Base-by-base conservation (phyloP, 2,329 filamentous ascomycete species). In the Verticillium dahliae region DNA sequence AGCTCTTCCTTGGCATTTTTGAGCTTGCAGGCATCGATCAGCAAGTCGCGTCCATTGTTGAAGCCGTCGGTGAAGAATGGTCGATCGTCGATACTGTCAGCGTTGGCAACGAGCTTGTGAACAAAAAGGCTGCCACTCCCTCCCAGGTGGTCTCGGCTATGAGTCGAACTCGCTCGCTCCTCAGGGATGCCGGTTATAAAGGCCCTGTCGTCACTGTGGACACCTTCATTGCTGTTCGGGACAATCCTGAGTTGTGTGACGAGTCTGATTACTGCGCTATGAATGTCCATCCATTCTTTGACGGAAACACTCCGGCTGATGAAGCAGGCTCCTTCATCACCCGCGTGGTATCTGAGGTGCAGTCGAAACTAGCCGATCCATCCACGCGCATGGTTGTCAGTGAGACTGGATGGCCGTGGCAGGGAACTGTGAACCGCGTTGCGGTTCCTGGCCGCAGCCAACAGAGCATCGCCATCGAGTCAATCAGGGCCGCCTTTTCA, bases 281-380 rank as follows among this genome's bases (percentile, higher is more conserved):
- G 71, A 96, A 97, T 75, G 85, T 87, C 66, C 92, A 96, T 74
- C 85, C 91, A 13, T 96, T 92, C 82, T 96, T 95, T 73, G 90
- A 96, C 68, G 74, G 80, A 3, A 84, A 83, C 56, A 83, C 84
- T 33, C 72, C 74, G 1, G 83, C 91, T 1, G 74, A 77, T 1
- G 74, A 84, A 37, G 86, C 91, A 2, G 92, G 92, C 3, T 67
- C 72, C 0, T 96, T 91, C 73, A 83, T 92, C 45, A 73, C 79
- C 45, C 77, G 79, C 33, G 85, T 88, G 65, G 81, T 85, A 34
- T 64, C 69, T 11, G 72, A 71, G 33, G 73, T 85, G 45, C 73
- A 74, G 63, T 71, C 72, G 55, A 76, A 75, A 64, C 70, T 84
- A 13, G 68, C 75, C 4, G 69, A 78, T 62, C 63, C 69, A 35